Conservation (phyloP, 768 basidiomycete genomes). For the Kwoniella sp. region DNA sequence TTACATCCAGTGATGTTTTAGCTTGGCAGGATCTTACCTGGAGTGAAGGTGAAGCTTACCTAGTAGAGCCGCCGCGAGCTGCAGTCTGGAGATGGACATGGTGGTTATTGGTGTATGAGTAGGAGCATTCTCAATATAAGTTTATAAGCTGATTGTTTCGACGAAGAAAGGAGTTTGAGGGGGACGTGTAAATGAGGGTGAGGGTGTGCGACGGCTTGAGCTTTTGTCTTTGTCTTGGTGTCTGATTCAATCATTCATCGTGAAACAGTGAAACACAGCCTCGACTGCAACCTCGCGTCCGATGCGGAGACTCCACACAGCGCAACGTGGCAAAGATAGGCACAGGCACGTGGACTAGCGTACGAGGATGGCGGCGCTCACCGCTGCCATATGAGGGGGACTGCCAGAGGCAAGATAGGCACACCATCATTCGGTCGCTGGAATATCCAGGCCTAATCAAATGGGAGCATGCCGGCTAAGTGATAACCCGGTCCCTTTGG, state of each 20-base stretch:
- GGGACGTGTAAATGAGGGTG: background rate
- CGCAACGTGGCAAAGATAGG: no score
- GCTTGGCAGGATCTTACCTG: background rate
- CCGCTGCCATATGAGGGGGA: no score
- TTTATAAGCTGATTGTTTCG: no score
- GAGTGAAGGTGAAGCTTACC: conserved; percentile 15
- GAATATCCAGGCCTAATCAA: no score
- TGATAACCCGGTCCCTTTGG: background rate
- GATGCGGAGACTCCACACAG: no score
- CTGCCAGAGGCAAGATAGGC: no score
- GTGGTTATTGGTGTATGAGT: background rate
- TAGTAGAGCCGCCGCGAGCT: conserved; percentile 25
- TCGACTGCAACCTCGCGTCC: no score
- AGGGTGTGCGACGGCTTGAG: background rate
- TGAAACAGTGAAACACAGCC: background rate
- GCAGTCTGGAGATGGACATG: conserved; percentile 20
- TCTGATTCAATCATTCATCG: background rate
- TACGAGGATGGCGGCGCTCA: no score
- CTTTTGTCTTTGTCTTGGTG: background rate
- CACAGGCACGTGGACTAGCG: no score
- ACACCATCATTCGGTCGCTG: no score
- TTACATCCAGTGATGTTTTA: no score
- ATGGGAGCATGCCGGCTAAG: background rate
- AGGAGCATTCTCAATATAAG: background rate
- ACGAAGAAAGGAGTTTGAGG: background rate